These are phyloP conservation scores for Pseudogymnoascus sp. DNA, from an alignment of 2,329 filamentous ascomycete species.

Conservation along the genomic window DNA sequence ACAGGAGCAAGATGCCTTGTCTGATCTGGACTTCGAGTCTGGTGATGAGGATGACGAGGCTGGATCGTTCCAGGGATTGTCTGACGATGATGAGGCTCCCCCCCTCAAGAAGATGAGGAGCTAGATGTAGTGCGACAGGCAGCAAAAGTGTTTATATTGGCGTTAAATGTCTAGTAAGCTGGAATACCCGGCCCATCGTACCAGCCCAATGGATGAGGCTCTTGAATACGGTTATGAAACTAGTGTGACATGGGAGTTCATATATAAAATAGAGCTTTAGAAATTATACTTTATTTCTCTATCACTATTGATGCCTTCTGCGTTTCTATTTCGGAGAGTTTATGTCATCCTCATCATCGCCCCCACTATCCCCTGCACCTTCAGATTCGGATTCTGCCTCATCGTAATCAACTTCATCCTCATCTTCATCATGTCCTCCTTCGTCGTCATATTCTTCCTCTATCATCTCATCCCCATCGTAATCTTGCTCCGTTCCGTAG, in stretches of 20 bases:
- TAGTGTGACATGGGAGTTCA: not conserved
- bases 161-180: constrained; percentile 5
- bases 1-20: constrained; percentile 58
- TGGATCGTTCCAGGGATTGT: constrained; percentile 17
- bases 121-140: not conserved
- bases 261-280: not conserved
- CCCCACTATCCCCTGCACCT: constrained; percentile 10
- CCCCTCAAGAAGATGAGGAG: constrained; percentile 7
- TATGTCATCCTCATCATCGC: constrained; percentile 3
- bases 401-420: constrained; percentile 20
- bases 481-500: constrained; percentile 16
- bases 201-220: not conserved
- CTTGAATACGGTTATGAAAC: not conserved
- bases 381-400: not conserved
- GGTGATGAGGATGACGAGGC: constrained; percentile 46
- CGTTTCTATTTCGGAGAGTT: not conserved
- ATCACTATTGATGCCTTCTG: not conserved
- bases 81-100: not conserved
- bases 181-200: constrained; percentile 1
- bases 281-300: not conserved
- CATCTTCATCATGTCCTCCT: constrained; percentile 21
- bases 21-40: constrained; percentile 63
- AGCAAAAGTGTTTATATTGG: constrained; percentile 2
- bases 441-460: constrained; percentile 24
- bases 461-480: constrained; percentile 12